Base-by-base conservation (phyloP, 2,329 filamentous ascomycete species). In the Coleophoma cylindrospora region DNA sequence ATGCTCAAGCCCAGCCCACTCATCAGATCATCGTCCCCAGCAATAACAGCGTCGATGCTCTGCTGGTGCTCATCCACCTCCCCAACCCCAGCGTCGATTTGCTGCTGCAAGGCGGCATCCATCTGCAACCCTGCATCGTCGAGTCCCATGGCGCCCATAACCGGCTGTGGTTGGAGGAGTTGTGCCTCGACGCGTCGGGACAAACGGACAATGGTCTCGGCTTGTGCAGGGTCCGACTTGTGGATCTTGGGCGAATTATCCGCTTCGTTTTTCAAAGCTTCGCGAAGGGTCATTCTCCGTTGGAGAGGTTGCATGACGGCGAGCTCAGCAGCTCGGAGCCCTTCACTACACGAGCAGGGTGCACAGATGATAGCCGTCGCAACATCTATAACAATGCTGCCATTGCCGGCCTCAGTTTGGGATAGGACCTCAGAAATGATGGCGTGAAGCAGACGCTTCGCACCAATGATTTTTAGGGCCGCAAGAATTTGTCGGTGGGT, bases 401-500 rank as follows among this genome's bases (percentile, higher is more conserved):
- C 80, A 55, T 79, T 81, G 4, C 80, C 79, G 0, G 73, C 66
- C 32, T 83, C 79, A 0, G 79, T 80, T 54, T 86, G 81, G 15
- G 77, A 68, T 57, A 79, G 81, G 7, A 89, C 68, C 57, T 91
- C 87, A 8, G 89, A 82, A 11, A 89, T 62, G 19, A 92, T 78
- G 6, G 81, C 68, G 2, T 74, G 66, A 1, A 92, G 67, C 0
- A 89, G 69, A 4, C 75, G 72, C 51, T 74, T 78, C 0, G 84
- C 78, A 0, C 86, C 86, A 1, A 87, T 68, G 33, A 87, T 71
- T 49, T 79, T 77, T 34, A 81, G 66, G 0, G 77, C 81, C 0
- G 77, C 74, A 9, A 88, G 75, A 3, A 90, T 70, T 55, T 87
- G 84, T 4, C 84, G 81, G 62, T 91, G 86, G 0, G 85, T 88